Evolutionary conservation across 352 stramenopile species (phyloP), one percentile per base, ranked within the genome.

Genomic region (Phytophthora foliorum): DNA sequence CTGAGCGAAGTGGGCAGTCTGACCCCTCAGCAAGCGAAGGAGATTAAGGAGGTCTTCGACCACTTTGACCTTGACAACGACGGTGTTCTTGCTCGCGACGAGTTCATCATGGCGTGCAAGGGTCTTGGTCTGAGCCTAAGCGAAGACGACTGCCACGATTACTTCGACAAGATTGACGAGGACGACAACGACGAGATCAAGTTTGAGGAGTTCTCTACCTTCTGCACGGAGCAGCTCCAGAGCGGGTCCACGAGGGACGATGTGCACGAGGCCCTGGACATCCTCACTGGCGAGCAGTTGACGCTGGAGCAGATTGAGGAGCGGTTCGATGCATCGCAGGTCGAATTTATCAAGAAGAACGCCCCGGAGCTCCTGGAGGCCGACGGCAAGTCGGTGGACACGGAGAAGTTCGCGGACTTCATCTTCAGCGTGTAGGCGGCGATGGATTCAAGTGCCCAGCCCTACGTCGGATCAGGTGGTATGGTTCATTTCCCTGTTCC

Each of bases 101-200:
- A 97, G 68, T 96, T 97, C 44, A 96, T 94, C 73, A 96, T 96
- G 84, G 91, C 89, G 14, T 96, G 90, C 78, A 95, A 95, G 69
- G 91, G 83, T 42, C 84, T 97, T 22, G 91, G 91, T 31, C 70
- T 97, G 55, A 89, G 80, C 60, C 70, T 97, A 46, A 94, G 86
- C 49, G 89, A 97, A 44, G 86, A 96, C 54, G 90, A 97, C 31
- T 94, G 89, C 69, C 89, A 97, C 72, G 82, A 93, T 63, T 81
- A 90, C 71, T 97, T 97, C 46, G 89, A 95, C 73, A 93, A 93
- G 75, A 82, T 95, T 27, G 89, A 95, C 65, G 74, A 82, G 42
- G 80, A 94, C 36, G 83, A 95, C 58, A 93, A 88, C 42, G 90
- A 95, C 29, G 89, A 96, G 66, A 89, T 97, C 45, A 86, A 72